Percentiles rank a stretch among this genome's conserved stretches.
Conservation (phyloP, 768 basidiomycete genomes). For the Coprinopsis marcescibilis region DNA sequence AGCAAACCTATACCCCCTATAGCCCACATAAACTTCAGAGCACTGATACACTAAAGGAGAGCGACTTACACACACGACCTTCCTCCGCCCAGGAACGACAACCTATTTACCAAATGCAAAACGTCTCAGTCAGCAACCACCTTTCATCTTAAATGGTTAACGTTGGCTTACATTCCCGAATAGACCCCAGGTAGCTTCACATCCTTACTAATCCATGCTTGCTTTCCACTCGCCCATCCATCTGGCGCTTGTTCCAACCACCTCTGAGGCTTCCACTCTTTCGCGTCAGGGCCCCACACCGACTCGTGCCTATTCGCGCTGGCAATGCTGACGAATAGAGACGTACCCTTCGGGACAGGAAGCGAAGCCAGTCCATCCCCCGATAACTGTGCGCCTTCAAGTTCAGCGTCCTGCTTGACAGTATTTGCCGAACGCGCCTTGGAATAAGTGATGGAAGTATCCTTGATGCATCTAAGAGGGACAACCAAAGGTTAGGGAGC, state of each 20-base stretch:
- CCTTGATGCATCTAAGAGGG: constrained; percentile 32
- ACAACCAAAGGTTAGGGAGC: constrained; percentile 19
- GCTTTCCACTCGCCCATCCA: too few relatives aligned
- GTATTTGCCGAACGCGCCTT: too few relatives aligned
- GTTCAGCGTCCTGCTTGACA: not conserved
- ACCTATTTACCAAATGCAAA: constrained; percentile 24
- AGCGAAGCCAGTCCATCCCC: constrained; percentile 27
- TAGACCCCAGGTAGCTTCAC: constrained; percentile 41
- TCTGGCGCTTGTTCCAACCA: too few relatives aligned
- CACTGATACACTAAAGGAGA: not conserved
- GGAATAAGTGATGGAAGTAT: constrained; percentile 39
- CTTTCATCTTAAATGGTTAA: constrained; percentile 2
- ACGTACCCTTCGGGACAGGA: constrained; percentile 41
- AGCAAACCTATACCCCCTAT: constrained; percentile 48
- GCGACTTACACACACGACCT: constrained; percentile 48
- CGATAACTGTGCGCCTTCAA: constrained; percentile 15
- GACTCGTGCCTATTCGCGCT: constrained; percentile 42
- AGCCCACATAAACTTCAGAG: not conserved
- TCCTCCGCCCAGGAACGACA: constrained; percentile 52
- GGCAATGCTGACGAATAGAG: constrained; percentile 41
- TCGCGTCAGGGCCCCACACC: constrained; percentile 44
- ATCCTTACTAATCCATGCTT: constrained; percentile 9
- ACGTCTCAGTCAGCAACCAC: not conserved
- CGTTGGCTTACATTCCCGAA: constrained; percentile 37
- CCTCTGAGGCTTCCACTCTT: constrained; percentile 49